phyloP scores from a whole-genome alignment of 108 stramenopile genomes.

The Skeletonema grethae region DNA sequence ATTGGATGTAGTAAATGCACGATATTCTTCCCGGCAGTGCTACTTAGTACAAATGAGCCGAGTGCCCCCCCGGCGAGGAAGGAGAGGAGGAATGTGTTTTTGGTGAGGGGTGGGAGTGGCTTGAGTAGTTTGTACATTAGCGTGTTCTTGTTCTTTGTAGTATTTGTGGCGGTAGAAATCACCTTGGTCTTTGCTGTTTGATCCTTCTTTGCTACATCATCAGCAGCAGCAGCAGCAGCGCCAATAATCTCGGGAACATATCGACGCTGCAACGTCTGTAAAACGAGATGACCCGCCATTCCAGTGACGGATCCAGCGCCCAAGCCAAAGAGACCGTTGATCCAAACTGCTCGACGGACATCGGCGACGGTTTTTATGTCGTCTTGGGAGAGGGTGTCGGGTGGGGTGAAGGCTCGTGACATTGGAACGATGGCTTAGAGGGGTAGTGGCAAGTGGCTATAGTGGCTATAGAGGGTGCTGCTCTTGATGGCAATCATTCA shows the following conservation, averaged over 20 bases:
- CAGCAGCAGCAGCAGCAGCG: not conserved
- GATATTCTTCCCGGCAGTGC: constrained; percentile 64
- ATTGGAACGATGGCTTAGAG: constrained; percentile 14
- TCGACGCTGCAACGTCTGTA: constrained; percentile 23
- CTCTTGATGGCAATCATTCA: too few species aligned
- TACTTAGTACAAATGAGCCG: constrained; percentile 72
- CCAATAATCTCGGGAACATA: constrained; percentile 2
- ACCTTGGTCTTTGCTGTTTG: not conserved
- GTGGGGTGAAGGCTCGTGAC: constrained; percentile 74
- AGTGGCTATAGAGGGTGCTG: too few species aligned
- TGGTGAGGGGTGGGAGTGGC: constrained; percentile 35
- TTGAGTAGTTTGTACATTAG: constrained; percentile 18
- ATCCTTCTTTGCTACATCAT: too few species aligned
- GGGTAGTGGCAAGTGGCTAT: too few species aligned
- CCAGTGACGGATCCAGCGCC: constrained; percentile 33
- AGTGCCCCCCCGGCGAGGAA: constrained; percentile 71
- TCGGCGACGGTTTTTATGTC: constrained; percentile 67
- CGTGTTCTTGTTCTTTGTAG: not conserved
- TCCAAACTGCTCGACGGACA: constrained; percentile 79
- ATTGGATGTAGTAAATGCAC: constrained; percentile 80
- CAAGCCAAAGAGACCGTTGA: constrained; percentile 63
- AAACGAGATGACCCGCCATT: constrained; percentile 14
- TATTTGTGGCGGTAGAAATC: too few species aligned
- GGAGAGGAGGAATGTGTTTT: constrained; percentile 69
- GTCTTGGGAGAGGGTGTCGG: constrained; percentile 67